Percentiles rank a stretch among this genome's conserved stretches.
These are phyloP conservation scores for Pulveroboletus sp. DNA, from an alignment of 768 basidiomycete species.

Conservation along the genomic window DNA sequence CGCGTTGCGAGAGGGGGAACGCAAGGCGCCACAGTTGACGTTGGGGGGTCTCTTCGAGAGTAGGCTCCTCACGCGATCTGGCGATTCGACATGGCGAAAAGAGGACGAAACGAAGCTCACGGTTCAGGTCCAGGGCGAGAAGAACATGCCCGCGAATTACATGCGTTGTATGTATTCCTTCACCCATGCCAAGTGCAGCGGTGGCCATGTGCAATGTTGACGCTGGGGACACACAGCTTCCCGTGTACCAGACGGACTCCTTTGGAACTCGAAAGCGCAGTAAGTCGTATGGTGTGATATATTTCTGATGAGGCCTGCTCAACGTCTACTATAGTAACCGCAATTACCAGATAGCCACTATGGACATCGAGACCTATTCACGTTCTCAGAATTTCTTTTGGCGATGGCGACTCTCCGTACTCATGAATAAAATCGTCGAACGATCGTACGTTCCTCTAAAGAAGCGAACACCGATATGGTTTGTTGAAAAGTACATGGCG, in stretches of 20 bases:
- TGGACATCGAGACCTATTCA: conserved; percentile 41
- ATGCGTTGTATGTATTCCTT: conserved; percentile 34
- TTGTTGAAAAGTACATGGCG: conserved; percentile 40
- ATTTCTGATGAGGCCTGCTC: not conserved
- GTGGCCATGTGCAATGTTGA: not conserved
- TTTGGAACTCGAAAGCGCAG: conserved; percentile 29
- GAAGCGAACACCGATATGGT: conserved; percentile 46
- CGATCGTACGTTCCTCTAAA: conserved; percentile 30
- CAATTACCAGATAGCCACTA: conserved; percentile 40
- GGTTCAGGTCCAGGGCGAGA: conserved; percentile 41
- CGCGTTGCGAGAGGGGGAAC: conserved; percentile 17
- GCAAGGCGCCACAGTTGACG: conserved; percentile 27
- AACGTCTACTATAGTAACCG: conserved; percentile 33
- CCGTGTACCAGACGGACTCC: conserved; percentile 28
- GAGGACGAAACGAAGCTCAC: conserved; percentile 27
- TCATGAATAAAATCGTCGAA: conserved; percentile 43
- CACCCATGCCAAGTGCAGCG: not conserved
- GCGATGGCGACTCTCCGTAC: conserved; percentile 43
- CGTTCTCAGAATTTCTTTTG: conserved; percentile 47
- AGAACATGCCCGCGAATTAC: conserved; percentile 37
- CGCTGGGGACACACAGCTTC: conserved; percentile 19
- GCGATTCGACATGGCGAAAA: conserved; percentile 11
- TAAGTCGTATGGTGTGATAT: conserved; percentile 8
- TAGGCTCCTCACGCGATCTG: conserved; percentile 11
- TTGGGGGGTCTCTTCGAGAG: conserved; percentile 33